Percentiles rank a stretch among this genome's conserved stretches.
These are phyloP conservation scores for Malania oleifera DNA, from an alignment of 164 flowering plant species.

Conservation along the genomic window DNA sequence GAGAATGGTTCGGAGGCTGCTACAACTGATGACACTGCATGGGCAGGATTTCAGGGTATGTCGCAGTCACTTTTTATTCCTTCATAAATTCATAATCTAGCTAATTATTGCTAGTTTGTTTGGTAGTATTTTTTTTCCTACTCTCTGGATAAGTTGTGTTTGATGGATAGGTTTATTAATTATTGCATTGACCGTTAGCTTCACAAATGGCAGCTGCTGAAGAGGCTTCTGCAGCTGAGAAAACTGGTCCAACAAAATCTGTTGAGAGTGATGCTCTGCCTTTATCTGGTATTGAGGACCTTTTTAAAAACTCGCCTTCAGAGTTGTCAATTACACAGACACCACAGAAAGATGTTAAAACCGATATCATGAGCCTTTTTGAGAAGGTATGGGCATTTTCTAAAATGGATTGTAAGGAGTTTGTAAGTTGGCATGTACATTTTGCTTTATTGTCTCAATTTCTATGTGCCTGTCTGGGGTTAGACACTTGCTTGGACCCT, in stretches of 20 bases:
- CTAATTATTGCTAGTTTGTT: not conserved
- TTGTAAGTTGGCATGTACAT: not conserved
- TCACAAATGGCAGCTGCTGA: conserved; percentile 60
- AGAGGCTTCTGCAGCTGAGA: conserved; percentile 45
- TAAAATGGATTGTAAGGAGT: not conserved
- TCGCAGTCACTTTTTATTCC: not conserved
- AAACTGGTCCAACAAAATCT: conserved; percentile 29
- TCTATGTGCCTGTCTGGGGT: not conserved
- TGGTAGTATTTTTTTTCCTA: not conserved
- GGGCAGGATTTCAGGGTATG: conserved; percentile 98
- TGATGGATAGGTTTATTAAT: not conserved
- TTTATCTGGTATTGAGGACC: conserved; percentile 60
- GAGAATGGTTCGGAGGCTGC: conserved; percentile 56
- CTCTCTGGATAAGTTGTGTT: not conserved
- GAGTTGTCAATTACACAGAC: conserved; percentile 28
- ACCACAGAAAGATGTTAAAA: conserved; percentile 75
- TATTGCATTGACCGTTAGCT: conserved; percentile 11
- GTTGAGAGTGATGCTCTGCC: conserved; percentile 42
- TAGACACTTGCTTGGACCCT: not conserved
- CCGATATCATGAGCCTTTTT: conserved; percentile 93
- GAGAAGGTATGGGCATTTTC: conserved; percentile 61
- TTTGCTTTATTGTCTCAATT: not conserved
- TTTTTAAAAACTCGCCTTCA: conserved; percentile 59
- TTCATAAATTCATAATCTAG: too few relatives aligned
- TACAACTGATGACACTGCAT: conserved; percentile 53